Conservation (phyloP, 805 yeast species). For the Starmerella sp. region DNA sequence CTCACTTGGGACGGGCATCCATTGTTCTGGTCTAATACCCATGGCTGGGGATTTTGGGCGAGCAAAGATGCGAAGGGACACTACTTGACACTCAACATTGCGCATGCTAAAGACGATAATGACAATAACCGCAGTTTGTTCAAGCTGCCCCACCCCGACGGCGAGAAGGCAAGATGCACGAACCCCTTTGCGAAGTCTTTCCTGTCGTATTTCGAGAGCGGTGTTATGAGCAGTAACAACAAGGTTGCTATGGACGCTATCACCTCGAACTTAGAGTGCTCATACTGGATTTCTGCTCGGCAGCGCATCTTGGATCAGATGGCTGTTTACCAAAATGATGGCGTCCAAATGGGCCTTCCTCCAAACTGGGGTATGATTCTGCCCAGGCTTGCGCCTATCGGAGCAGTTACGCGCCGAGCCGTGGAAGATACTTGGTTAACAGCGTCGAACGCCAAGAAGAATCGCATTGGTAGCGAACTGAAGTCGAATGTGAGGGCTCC, state of each 20-base stretch:
- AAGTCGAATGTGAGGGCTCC: constrained; percentile 84
- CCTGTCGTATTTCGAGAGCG: constrained; percentile 59
- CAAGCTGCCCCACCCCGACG: constrained; percentile 82
- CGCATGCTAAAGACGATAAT: constrained; percentile 19
- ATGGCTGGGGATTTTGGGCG: constrained; percentile 85
- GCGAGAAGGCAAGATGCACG: constrained; percentile 61
- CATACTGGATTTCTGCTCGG: constrained; percentile 89
- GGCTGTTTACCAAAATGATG: constrained; percentile 45
- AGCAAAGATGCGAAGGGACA: constrained; percentile 27
- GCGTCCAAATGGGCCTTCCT: constrained; percentile 9
- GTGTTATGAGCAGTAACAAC: constrained; percentile 57
- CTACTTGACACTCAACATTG: constrained; percentile 32
- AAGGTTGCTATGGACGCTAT: constrained; percentile 67
- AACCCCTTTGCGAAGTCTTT: constrained; percentile 69
- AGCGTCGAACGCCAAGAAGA: constrained; percentile 82
- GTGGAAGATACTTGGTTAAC: constrained; percentile 97
- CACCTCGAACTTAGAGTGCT: constrained; percentile 61
- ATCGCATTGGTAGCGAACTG: constrained; percentile 83
- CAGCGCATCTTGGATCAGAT: constrained; percentile 76
- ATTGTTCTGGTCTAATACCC: constrained; percentile 59
- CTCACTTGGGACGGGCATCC: constrained; percentile 82
- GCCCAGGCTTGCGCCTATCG: constrained; percentile 84
- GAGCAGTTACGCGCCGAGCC: constrained; percentile 91
- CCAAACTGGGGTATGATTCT: constrained; percentile 54
- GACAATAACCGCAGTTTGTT: constrained; percentile 30